phyloP scores from a whole-genome alignment of 169 alveolate genomes.

The Cryptosporidium sp. region DNA sequence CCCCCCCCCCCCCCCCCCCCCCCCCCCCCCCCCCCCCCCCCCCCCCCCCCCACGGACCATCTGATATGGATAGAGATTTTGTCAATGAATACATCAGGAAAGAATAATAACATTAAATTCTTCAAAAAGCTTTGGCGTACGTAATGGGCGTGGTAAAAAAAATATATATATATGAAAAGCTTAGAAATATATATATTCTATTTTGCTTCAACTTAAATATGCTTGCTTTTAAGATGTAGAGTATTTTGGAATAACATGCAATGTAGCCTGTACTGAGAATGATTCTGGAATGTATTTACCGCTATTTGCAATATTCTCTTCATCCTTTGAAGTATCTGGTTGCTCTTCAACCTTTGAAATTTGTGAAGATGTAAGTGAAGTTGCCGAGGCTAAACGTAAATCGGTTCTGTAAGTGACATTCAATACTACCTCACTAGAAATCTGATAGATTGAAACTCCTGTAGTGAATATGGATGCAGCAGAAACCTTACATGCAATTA shows the following conservation, averaged over 20 bases:
- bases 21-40: too few relatives aligned
- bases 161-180: background rate
- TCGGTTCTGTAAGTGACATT: slow-evolving; percentile 42
- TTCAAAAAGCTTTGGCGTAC: background rate
- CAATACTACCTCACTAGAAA: slow-evolving; percentile 48
- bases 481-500: slow-evolving; percentile 40
- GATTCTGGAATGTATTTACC: slow-evolving; percentile 42
- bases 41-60: too few relatives aligned
- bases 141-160: background rate
- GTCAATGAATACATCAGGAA: too few relatives aligned
- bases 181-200: background rate
- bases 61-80: background rate
- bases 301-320: background rate
- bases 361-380: slow-evolving; percentile 35
- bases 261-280: slow-evolving; percentile 20
- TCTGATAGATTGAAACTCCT: slow-evolving; percentile 63
- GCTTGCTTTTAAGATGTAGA: background rate
- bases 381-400: slow-evolving; percentile 72
- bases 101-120: background rate
- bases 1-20: too few relatives aligned
- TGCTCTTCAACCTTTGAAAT: slow-evolving; percentile 57
- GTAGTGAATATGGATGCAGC: slow-evolving; percentile 41
- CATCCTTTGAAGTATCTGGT: slow-evolving; percentile 64
- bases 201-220: background rate
- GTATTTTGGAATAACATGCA: slow-evolving; percentile 57